Base-by-base conservation (phyloP, 2,329 filamentous ascomycete species). In the Aspergillus viridinutans region DNA sequence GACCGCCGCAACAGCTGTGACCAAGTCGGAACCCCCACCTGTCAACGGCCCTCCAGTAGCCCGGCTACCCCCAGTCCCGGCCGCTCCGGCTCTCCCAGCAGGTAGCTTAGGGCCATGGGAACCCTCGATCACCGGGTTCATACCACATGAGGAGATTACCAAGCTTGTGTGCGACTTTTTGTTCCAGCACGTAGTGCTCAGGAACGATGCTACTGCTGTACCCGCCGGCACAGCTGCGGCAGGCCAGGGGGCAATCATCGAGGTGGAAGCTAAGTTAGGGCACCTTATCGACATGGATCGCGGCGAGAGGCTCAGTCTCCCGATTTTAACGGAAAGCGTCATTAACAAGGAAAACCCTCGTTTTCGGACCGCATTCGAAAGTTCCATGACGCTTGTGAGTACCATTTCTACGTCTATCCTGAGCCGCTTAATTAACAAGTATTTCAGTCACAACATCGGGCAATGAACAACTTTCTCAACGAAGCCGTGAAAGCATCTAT, bases 251-350 rank as follows among this genome's bases (percentile, higher is more conserved):
- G 87, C 92, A 14, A 83, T 90, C 58, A 86, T 97, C 53, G 94
- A 99, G 74, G 90, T 99, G 54, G 94, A 99, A 76, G 94, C 92
- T 9, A 97, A 97, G 73, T 80, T 97, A 50, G 94, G 94, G 20
- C 88, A 86, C 26, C 81, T 97, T 14, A 84, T 93, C 56, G 87
- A 90, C 71, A 86, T 85, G 68, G 83, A 87, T 59, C 89, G 85
- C 6, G 84, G 88, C 56, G 80, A 86, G 49, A 83, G 90, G n/a
- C 77, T 92, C 26, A 77, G 82, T 9, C 75, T 92, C 9, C 84
- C 85, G 5, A 81, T 94, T 4, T 73, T 81, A 23, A 87, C 90
- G 0, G 89, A 94, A 70, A 88, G 85, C 50, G 78, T 95, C 6
- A 74, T 96, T 21, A 79, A 80, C 49, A 82, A 85, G 32, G 82